Base-by-base conservation (phyloP, 805 yeast species). In the Hagleromyces aurorensis region DNA sequence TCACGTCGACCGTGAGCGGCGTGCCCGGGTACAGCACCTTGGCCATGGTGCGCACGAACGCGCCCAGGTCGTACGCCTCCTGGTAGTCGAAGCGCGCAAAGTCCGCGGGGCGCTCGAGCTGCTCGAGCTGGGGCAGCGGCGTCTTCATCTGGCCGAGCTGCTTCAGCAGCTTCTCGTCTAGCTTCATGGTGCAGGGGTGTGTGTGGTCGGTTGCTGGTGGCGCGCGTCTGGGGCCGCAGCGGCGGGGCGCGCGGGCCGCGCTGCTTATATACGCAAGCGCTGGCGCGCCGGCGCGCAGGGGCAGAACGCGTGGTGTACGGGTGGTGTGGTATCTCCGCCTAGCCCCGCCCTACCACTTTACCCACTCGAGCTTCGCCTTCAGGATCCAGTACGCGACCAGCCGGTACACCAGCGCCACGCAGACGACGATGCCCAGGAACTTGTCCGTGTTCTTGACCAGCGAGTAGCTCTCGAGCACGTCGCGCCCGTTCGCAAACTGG, bases 401-500 rank as follows among this genome's bases (percentile, higher is more conserved):
- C 14, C 54, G 32, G 30, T 53, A 53, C 6, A 49, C 40, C 9
- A 48, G 29, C 28, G 52, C 50, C 5, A 50, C 54, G 17, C 55
- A 47, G 4, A 49, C 36, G 7, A 40, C 32, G 12, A 51, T 44
- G n/a, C 65, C 64, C 27, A 66, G 50, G 24, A 61, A 61, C 11
- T 61, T 44, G 9, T 50, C 49, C 23, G 61, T 49, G 34, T 67
- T 51, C 11, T 57, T 50, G 4, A 55, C 50, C 19, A 79, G 41
- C 3, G 64, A 55, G 38, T 75, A 79, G 10, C 61, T 52, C n/a
- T 65, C 62, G 27, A 77, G 49, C 4, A 79, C 82, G 11, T 67
- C 69, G 13, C 58, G 52, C 2, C 87, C 87, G 9, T 66, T 66
- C 8, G 58, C 44, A 41, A 75, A 63, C 5, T 57, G 41, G 46